Evolutionary conservation across 2,329 filamentous ascomycete species (phyloP), one percentile per base, ranked within the genome.

Genomic region (Penicillium crustosum): DNA sequence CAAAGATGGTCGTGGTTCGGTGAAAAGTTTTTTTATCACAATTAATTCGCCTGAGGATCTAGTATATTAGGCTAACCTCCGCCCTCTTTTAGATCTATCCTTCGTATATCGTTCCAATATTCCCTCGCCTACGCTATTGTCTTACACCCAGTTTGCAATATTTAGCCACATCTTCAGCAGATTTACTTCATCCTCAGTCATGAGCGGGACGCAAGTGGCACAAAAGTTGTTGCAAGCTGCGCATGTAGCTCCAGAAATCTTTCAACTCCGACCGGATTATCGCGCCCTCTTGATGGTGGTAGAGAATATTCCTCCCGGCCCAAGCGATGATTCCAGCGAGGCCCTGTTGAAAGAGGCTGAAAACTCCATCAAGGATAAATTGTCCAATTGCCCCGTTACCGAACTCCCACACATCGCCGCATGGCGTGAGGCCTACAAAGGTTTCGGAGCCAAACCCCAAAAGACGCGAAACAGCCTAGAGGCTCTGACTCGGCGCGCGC

Each of bases 371-470:
- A 59, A 60, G 38, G 19, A 41, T 8, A 39, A 55, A 10, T 15
- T 52, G 0, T 41, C 53, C 23, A 58, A 63, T 27, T 60, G 57
- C 7, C 49, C 67, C 8, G 57, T 74, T 29, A 72, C 62, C 36
- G 66, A 73, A 7, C 65, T 77, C 29, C 67, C 73, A 0, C 73
- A 75, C 45, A 67, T 77, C n/a, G 68, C 69, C 45, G 67, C 74
- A 15, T 77, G 75, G 75, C 64, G 73, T 39, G 70, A 73, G 48
- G 64, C 74, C 10, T 77, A 77, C 61, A 77, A 75, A 35, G 55
- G 67, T 12, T 77, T 77, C 49, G 74, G 74, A 17, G 70, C 74
- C 15, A 77, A 76, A 53, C 74, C 73, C 1, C 69, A 74, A 33
- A 75, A 75, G 50, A 68, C 65, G 2, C 68, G 69, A 31, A 75